Evolutionary conservation across 2,329 filamentous ascomycete species (phyloP), one percentile per base, ranked within the genome.

Genomic region (Aspergillus pseudonomiae): DNA sequence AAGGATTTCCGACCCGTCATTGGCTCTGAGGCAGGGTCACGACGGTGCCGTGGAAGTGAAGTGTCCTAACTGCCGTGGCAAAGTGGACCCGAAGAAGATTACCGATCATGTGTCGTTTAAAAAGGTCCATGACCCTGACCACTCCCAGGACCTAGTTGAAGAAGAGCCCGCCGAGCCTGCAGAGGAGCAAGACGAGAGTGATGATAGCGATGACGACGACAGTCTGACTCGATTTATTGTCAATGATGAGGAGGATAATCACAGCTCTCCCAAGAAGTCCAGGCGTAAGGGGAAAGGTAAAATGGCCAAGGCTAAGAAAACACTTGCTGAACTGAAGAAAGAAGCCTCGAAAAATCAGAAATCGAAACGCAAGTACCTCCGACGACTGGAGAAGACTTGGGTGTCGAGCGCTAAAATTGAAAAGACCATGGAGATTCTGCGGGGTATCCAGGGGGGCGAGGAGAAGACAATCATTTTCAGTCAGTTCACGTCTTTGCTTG

Each of bases 401-500:
- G 79, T 90, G 62, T 84, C 91, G 2, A 95, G 91, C 24, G 88
- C 91, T 32, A 95, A 94, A 77, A 88, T 92, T 34, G 85, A 87
- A 26, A 89, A 89, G 73, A 87, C 88, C 7, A 78, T 91, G 61
- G 86, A 91, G 60, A 82, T 94, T 7, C 79, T 94, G 14, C 74
- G 80, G 12, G 75, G 79, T 16, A 83, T 87, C 62, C 77, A 81
- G 60, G 71, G 71, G n/a, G 77, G 79, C 11, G 79, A 82, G 36
- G 89, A 93, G 74, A 94, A 94, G 77, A 92, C 90, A 0, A 89
- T 95, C 60, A 85, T 95, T 66, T 95, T 95, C 79, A 91, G 88
- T 62, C 91, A 93, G 70, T 95, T 91, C 80, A 94, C 92, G 0
- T 88, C 90, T 0, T 82, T 94, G 21, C 86, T 95, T 2, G 91